Percentiles rank a stretch among this genome's conserved stretches.
Evolutionary conservation across 495 filamentous ascomycete genomes (phyloP).

Genomic region (Penicillium cinerascens): DNA sequence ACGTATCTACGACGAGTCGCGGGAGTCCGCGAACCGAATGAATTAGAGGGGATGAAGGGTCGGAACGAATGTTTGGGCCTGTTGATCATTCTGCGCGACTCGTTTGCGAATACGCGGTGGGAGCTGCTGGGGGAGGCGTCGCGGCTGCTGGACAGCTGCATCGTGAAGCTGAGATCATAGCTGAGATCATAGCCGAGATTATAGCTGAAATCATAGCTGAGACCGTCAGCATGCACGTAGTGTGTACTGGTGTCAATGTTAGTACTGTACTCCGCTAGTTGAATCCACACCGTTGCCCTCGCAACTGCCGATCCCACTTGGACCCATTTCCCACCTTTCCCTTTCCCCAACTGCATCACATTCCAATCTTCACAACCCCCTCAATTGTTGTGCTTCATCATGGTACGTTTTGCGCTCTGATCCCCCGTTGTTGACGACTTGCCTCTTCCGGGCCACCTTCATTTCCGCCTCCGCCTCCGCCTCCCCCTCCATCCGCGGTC

Average conservation of each 20-base stretch:
- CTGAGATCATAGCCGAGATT: too few relatives aligned
- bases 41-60: conserved; percentile 68
- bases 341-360: conserved; percentile 1
- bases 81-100: conserved; percentile 75
- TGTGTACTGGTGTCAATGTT: too few relatives aligned
- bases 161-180: conserved; percentile 51
- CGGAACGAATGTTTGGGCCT: conserved; percentile 82
- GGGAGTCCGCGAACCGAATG: conserved; percentile 73
- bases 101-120: conserved; percentile 82
- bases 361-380: background rate
- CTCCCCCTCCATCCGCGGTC: background rate
- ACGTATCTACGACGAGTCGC: conserved; percentile 71
- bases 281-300: conserved; percentile 20
- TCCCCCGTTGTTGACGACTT: conserved; percentile 10
- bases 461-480: background rate
- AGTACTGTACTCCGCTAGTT: background rate
- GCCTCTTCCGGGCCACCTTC: background rate
- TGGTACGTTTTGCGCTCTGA: background rate
- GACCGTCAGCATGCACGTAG: too few relatives aligned
- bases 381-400: background rate
- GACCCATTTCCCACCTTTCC: conserved; percentile 7
- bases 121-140: conserved; percentile 86
- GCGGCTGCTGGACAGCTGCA: conserved; percentile 74
- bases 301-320: conserved; percentile 20
- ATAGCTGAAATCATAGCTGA: too few relatives aligned